phyloP scores from a whole-genome alignment of 2,329 filamentous ascomycete species.

The Cytospora chrysosperma region DNA sequence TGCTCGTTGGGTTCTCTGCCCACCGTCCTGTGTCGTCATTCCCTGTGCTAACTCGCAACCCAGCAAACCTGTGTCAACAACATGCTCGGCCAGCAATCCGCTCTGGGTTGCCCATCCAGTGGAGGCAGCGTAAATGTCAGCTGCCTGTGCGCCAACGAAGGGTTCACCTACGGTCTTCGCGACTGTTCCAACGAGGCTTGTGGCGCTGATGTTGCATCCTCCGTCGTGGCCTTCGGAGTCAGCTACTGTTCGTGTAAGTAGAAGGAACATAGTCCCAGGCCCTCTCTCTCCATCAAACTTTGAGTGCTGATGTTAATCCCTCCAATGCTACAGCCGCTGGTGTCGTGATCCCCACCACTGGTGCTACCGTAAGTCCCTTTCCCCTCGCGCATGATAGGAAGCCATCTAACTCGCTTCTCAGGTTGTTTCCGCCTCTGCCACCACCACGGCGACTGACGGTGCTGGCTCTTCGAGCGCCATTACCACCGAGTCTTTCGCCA shows the following conservation, averaged over 20 bases:
- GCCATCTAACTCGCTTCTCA: background rate
- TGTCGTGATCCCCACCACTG: conserved; percentile 36
- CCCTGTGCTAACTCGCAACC: background rate
- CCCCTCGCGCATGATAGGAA: background rate
- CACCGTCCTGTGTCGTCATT: background rate
- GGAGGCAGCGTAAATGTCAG: conserved; percentile 28
- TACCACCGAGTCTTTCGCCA: conserved; percentile 40
- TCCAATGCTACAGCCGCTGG: conserved; percentile 31
- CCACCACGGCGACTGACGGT: conserved; percentile 25
- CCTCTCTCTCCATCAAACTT: background rate
- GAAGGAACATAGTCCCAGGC: background rate
- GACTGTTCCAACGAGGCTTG: conserved; percentile 51
- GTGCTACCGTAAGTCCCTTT: conserved; percentile 25
- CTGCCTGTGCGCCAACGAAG: conserved; percentile 47
- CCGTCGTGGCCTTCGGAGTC: conserved; percentile 41
- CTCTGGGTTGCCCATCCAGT: conserved; percentile 44
- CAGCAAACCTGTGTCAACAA: conserved; percentile 50
- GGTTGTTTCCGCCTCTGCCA: conserved; percentile 17
- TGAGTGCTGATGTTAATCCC: conserved; percentile 25
- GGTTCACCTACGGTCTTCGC: conserved; percentile 51
- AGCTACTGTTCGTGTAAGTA: conserved; percentile 40
- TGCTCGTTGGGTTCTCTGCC: conserved; percentile 21
- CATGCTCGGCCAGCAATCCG: conserved; percentile 47
- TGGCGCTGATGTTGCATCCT: conserved; percentile 34
- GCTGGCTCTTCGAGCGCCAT: conserved; percentile 27